Evolutionary conservation across 371 early-diverging fungal genomes (phyloP).

Genomic region (Mortierella sp.): DNA sequence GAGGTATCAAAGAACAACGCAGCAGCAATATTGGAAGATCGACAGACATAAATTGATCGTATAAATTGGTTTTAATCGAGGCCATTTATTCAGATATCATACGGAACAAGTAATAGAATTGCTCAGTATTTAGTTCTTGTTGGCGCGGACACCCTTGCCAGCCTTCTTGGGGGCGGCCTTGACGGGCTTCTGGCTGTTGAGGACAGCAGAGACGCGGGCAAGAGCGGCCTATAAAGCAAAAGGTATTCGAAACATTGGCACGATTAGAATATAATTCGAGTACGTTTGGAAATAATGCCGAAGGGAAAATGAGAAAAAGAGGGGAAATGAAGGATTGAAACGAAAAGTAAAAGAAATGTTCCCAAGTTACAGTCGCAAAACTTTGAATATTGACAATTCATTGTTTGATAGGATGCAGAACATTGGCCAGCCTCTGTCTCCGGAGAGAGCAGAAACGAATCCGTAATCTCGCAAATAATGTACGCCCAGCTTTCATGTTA

Average conservation of each 20-base stretch:
- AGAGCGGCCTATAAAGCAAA: slow-evolving; percentile 73
- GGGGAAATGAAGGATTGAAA: not conserved
- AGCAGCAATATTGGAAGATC: too few relatives aligned
- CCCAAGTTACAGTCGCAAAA: slow-evolving; percentile 33
- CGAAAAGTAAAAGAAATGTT: slow-evolving; percentile 13
- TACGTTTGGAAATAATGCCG: not conserved
- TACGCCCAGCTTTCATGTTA: slow-evolving; percentile 52
- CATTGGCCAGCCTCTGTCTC: slow-evolving; percentile 17
- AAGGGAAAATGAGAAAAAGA: not conserved
- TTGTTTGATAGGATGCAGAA: slow-evolving; percentile 37
- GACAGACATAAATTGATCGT: too few relatives aligned
- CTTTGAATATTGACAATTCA: slow-evolving; percentile 31
- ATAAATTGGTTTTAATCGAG: too few relatives aligned
- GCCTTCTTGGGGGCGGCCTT: slow-evolving; percentile 71
- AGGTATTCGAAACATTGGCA: not conserved
- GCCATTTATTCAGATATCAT: slow-evolving; percentile 28
- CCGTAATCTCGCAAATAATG: slow-evolving; percentile 49
- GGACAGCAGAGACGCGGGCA: slow-evolving; percentile 83
- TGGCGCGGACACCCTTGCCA: slow-evolving; percentile 61
- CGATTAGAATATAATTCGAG: not conserved
- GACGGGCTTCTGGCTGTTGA: slow-evolving; percentile 70
- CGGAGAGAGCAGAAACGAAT: slow-evolving; percentile 3
- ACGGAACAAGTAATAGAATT: slow-evolving; percentile 13
- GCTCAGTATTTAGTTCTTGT: slow-evolving; percentile 47
- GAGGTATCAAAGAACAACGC: too few relatives aligned